Conservation (phyloP, 805 yeast species). For the Lachancea quebecensis region DNA sequence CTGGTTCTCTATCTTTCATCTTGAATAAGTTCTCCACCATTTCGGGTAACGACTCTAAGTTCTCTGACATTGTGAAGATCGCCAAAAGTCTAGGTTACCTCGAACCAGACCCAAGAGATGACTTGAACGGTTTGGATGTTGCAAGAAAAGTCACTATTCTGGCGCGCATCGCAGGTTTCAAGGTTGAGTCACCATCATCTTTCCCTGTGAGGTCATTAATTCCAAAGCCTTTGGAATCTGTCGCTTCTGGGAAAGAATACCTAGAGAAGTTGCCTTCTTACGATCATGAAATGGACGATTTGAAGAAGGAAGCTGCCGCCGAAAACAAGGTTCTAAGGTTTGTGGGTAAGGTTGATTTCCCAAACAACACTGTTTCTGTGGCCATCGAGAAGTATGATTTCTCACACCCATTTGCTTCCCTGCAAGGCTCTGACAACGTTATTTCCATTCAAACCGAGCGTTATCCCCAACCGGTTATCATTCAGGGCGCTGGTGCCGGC, state of each 20-base stretch:
- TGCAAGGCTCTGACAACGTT: slow-evolving; percentile 95
- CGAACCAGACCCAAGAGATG: slow-evolving; percentile 99
- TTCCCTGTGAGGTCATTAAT: slow-evolving; percentile 93
- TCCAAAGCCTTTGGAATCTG: slow-evolving; percentile 75
- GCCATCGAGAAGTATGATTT: slow-evolving; percentile 81
- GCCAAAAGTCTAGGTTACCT: slow-evolving; percentile 94
- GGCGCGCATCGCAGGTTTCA: slow-evolving; percentile 85
- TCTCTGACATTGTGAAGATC: slow-evolving; percentile 80
- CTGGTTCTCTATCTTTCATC: slow-evolving; percentile 92
- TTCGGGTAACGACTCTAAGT: slow-evolving; percentile 54
- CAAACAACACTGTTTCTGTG: slow-evolving; percentile 63
- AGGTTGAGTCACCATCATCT: slow-evolving; percentile 79
- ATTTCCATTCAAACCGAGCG: slow-evolving; percentile 87
- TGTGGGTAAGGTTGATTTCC: slow-evolving; percentile 84
- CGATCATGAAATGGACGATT: slow-evolving; percentile 69
- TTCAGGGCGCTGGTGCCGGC: slow-evolving; percentile 98
- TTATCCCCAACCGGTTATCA: slow-evolving; percentile 84
- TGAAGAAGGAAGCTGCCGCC: slow-evolving; percentile 73
- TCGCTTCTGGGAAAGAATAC: slow-evolving; percentile 69
- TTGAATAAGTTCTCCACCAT: slow-evolving; percentile 87
- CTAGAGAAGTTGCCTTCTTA: slow-evolving; percentile 72
- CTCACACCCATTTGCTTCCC: slow-evolving; percentile 91
- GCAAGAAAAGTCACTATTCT: slow-evolving; percentile 97
- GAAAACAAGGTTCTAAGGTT: slow-evolving; percentile 87
- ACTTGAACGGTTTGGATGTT: slow-evolving; percentile 93